phyloP scores from a whole-genome alignment of 257 asterid genomes.

The Ophiorrhiza pumila region DNA sequence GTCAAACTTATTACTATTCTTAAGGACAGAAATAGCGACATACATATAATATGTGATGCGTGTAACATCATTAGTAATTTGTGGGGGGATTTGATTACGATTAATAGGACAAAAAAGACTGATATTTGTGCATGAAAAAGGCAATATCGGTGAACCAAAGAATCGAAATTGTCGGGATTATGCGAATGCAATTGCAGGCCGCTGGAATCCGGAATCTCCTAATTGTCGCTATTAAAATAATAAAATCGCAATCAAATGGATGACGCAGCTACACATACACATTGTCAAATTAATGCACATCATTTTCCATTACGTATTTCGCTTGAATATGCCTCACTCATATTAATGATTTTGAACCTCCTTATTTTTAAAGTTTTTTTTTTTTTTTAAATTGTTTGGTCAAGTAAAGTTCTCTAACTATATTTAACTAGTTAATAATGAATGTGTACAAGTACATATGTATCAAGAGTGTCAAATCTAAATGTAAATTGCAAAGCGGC shows the following conservation, averaged over 20 bases:
- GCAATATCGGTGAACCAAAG: conserved; percentile 9
- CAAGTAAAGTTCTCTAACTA: neutral
- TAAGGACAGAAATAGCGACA: no score
- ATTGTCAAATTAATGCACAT: neutral
- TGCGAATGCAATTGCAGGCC: conserved; percentile 22
- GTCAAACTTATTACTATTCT: no score
- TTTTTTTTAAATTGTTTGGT: conserved; percentile 1
- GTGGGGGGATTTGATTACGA: no score
- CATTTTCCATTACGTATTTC: conserved; percentile 10
- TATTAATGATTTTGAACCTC: neutral
- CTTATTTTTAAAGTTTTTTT: no score
- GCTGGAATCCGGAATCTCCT: conserved; percentile 33
- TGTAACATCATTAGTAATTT: no score
- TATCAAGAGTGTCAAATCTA: no score
- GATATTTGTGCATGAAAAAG: neutral
- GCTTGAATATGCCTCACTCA: conserved; percentile 6
- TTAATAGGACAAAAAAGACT: neutral
- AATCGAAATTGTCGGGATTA: conserved; percentile 31
- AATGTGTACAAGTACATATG: no score
- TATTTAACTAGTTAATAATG: no score
- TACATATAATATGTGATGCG: no score
- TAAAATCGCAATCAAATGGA: no score
- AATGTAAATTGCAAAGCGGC: no score
- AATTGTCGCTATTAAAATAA: conserved; percentile 4
- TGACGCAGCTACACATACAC: no score